Evolutionary conservation across 106 monocot genomes (phyloP), one percentile per base, ranked within the genome.

Genomic region (Dioscorea zingiberensis): DNA sequence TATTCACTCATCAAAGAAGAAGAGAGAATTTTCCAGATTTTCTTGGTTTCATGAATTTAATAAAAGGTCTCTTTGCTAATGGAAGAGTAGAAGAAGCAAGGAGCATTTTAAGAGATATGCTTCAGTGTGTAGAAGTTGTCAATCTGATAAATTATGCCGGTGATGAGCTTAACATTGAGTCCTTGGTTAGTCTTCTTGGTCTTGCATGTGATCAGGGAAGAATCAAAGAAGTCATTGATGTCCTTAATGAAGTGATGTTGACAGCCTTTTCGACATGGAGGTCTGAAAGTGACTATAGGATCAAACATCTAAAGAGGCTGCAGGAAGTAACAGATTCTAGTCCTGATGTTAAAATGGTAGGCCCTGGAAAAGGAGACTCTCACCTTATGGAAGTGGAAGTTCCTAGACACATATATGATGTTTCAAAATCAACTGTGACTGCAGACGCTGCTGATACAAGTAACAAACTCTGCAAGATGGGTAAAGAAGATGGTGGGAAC

Each of bases 41-140:
- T 44, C 67, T 87, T 1, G 97, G 97, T 53, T 92, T 82, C 49
- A 46, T 82, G 65, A 60, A 67, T 67, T 71, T 98, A 58, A 67
- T 80, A 46, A 80, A 93, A 78, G 97, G 93, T 25, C 74, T 98
- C 17, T 75, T 65, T 80, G 30, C 77, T 16, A 98, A 86, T 71
- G 91, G 89, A 66, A 92, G 97, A 77, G 77, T 98, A 84, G 92
- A 98, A 71, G 92, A 98, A 83, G 86, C 89, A 22, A 86, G 88
- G 65, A 74, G 64, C 38, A 80, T 93, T 59, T 47, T 98, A 30
- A 76, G 77, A 62, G 86, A 89, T 60, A 86, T 98, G 97, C 76
- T 98, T 61, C 85, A 80, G 47, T 69, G 82, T 75, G 58, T 27
- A 63, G 56, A 64, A 56, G 71, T 86, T 7, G 67, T 69, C 15